Conservation (phyloP, 2,329 filamentous ascomycete genomes). For the Gaeumannomyces tritici region DNA sequence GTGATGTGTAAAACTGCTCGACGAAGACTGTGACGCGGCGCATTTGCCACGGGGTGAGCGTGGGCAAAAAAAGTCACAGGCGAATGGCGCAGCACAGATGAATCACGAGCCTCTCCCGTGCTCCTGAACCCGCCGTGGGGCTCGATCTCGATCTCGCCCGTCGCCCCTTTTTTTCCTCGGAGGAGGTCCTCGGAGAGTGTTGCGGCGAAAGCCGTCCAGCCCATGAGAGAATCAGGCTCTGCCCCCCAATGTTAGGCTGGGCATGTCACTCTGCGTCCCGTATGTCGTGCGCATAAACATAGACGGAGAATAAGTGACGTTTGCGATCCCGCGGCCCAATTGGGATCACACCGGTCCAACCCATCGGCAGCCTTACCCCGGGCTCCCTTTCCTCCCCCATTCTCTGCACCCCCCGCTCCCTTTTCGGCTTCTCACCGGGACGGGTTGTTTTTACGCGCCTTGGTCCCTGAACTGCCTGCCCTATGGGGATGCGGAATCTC, state of each 20-base stretch:
- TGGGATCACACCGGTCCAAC: background rate
- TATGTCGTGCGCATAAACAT: background rate
- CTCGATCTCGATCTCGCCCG: too few relatives aligned
- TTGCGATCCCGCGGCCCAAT: background rate
- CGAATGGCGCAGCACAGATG: background rate
- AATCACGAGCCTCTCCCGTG: background rate
- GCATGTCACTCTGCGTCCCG: background rate
- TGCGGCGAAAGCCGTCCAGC: background rate
- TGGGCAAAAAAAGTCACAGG: background rate
- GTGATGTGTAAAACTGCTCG: too few relatives aligned
- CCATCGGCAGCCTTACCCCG: background rate
- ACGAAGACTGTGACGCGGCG: background rate
- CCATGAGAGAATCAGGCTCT: background rate
- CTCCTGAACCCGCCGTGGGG: background rate
- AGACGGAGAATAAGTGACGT: background rate
- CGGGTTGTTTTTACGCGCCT: background rate
- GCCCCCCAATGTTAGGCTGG: background rate
- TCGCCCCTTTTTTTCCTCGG: background rate
- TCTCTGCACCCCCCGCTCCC: background rate
- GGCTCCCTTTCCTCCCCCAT: too few relatives aligned
- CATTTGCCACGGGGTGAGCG: background rate
- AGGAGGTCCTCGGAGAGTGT: background rate
- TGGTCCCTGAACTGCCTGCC: background rate
- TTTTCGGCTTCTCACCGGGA: background rate
- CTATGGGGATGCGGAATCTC: background rate